phyloP scores from a whole-genome alignment of 75 land plant species.

The Ceratopteris richardii region DNA sequence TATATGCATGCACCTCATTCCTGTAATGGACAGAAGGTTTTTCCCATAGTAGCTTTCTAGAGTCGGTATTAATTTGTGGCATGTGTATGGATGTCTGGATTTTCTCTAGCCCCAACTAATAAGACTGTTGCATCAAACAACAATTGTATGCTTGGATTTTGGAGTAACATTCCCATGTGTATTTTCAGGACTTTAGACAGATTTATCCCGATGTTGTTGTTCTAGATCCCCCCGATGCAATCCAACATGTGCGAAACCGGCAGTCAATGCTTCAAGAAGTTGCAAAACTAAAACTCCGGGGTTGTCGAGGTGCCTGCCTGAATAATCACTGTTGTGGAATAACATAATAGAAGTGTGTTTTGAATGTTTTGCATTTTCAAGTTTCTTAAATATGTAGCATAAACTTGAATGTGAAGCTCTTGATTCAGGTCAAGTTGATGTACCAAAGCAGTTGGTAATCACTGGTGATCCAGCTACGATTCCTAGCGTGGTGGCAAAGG shows the following conservation, averaged over 20 bases:
- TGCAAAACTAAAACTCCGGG: constrained; percentile 54
- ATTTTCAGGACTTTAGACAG: constrained; percentile 55
- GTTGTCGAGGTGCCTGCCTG: constrained; percentile 42
- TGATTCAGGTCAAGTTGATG: constrained; percentile 63
- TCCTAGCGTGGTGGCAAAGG: constrained; percentile 49
- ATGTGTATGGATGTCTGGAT: too few relatives aligned
- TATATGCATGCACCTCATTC: too few relatives aligned
- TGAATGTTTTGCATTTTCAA: neutral
- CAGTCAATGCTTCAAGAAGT: constrained; percentile 91
- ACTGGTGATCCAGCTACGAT: constrained; percentile 68
- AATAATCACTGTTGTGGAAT: neutral
- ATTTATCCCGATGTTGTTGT: constrained; percentile 80
- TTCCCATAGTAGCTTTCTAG: too few relatives aligned
- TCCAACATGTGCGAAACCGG: constrained; percentile 70
- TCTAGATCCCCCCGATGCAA: constrained; percentile 87
- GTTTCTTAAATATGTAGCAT: neutral
- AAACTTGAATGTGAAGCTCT: neutral
- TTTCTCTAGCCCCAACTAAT: too few relatives aligned
- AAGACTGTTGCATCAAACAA: too few relatives aligned
- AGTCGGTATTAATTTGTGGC: too few relatives aligned
- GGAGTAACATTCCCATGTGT: neutral
- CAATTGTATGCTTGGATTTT: too few relatives aligned
- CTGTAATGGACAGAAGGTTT: too few relatives aligned
- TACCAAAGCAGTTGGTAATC: constrained; percentile 65
- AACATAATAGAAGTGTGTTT: neutral